Percentiles rank a stretch among this genome's conserved stretches.
These are phyloP conservation scores for Trichoderma hamatum DNA, from an alignment of 2,329 filamentous ascomycete genomes.

Conservation along the genomic window DNA sequence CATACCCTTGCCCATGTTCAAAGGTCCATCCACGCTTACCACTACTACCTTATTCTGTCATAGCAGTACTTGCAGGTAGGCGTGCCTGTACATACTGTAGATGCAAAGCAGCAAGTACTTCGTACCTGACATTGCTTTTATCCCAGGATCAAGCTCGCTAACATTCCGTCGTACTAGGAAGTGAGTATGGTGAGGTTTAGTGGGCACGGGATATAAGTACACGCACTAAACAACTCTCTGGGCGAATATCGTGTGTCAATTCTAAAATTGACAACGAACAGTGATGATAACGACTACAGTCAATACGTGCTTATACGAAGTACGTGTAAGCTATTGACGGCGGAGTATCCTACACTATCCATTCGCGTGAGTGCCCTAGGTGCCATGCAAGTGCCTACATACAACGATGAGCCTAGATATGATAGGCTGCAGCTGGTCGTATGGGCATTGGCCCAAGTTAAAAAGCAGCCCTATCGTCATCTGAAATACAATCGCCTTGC, in stretches of 20 bases:
- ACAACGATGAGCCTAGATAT: background rate
- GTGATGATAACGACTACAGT: background rate
- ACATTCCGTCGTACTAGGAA: background rate
- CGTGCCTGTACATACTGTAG: background rate
- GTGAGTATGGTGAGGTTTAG: background rate
- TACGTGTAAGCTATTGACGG: background rate
- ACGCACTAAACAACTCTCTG: background rate
- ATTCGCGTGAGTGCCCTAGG: too few species aligned
- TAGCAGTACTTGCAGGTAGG: background rate
- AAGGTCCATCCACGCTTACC: constrained; percentile 4
- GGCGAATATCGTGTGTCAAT: background rate
- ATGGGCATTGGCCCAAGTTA: background rate
- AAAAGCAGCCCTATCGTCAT: background rate
- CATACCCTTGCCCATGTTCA: constrained; percentile 11
- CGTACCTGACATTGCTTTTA: background rate
- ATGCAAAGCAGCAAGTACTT: background rate
- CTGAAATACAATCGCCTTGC: background rate
- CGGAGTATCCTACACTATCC: background rate
- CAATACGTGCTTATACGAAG: background rate
- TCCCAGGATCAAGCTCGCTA: background rate
- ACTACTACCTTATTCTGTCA: constrained; percentile 13
- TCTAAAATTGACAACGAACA: background rate
- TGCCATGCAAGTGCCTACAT: background rate
- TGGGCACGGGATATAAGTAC: background rate
- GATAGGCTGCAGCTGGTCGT: background rate